Conservation (phyloP, 495 filamentous ascomycete genomes). For the Parmelia sp. region DNA sequence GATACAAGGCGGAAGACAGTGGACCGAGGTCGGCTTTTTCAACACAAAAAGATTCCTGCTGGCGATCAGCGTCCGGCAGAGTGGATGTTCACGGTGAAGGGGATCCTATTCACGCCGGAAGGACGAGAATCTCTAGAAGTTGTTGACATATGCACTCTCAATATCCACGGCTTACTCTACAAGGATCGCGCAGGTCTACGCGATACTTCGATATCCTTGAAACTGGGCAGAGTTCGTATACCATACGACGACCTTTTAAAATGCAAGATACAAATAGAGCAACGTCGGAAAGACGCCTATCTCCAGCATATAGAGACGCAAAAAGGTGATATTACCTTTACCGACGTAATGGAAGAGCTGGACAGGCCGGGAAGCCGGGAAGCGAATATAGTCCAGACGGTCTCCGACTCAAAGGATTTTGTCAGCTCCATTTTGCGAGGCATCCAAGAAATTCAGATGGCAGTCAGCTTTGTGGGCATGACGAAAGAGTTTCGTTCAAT, state of each 20-base stretch:
- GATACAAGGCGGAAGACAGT: constrained; percentile 89
- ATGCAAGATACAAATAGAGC: constrained; percentile 50
- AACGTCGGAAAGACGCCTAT: constrained; percentile 28
- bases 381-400: constrained; percentile 70
- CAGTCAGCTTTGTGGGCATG: constrained; percentile 84
- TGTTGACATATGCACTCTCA: constrained; percentile 79
- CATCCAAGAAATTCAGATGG: constrained; percentile 93
- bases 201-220: constrained; percentile 83
- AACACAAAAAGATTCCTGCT: constrained; percentile 66
- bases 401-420: constrained; percentile 91
- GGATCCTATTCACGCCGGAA: constrained; percentile 79
- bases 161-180: constrained; percentile 89
- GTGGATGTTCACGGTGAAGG: constrained; percentile 83
- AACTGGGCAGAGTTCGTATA: constrained; percentile 81
- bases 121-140: constrained; percentile 82
- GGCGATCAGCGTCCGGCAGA: constrained; percentile 77
- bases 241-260: constrained; percentile 77
- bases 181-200: constrained; percentile 79
- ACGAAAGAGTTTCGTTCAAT: constrained; percentile 66
- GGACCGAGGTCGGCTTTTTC: constrained; percentile 83
- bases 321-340: constrained; percentile 56
- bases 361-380: constrained; percentile 66
- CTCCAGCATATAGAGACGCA: constrained; percentile 36
- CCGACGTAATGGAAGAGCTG: constrained; percentile 72
- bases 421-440: constrained; percentile 82